These are phyloP conservation scores for Zoysia pacifica DNA, from an alignment of 176 grass and related monocot genomes.

Conservation along the genomic window DNA sequence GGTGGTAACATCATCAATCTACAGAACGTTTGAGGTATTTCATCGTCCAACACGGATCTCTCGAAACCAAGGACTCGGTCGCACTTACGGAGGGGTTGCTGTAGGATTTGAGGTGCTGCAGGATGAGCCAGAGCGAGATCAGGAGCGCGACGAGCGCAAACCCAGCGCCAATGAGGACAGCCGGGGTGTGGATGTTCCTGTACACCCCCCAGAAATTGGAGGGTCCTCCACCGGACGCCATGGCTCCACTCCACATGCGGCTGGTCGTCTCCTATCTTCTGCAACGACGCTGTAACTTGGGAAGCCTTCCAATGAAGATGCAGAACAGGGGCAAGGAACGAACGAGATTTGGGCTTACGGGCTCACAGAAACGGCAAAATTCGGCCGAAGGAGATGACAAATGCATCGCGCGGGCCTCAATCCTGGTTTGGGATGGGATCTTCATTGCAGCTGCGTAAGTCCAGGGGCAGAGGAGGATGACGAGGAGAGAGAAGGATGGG, in stretches of 20 bases:
- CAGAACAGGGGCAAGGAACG: background rate
- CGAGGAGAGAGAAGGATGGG: background rate
- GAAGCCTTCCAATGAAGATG: background rate
- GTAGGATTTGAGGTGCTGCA: slow-evolving; percentile 80
- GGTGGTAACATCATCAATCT: background rate
- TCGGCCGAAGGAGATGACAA: background rate
- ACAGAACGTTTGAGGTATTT: background rate
- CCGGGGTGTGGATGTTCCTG: slow-evolving; percentile 49
- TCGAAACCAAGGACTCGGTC: background rate
- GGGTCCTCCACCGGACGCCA: slow-evolving; percentile 36
- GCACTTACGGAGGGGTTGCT: slow-evolving; percentile 66
- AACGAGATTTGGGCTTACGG: background rate
- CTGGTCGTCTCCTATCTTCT: background rate
- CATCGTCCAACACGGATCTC: background rate
- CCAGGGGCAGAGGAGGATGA: background rate
- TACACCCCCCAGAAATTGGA: slow-evolving; percentile 61
- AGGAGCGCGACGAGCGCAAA: slow-evolving; percentile 59
- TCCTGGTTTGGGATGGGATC: slow-evolving; percentile 1
- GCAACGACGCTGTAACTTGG: background rate
- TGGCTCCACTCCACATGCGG: slow-evolving; percentile 1
- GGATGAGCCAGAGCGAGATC: slow-evolving; percentile 80
- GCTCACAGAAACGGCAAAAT: background rate
- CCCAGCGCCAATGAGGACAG: slow-evolving; percentile 52
- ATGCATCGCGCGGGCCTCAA: background rate
- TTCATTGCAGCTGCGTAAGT: background rate